Evolutionary conservation across 108 stramenopile genomes (phyloP), one percentile per base, ranked within the genome.

Genomic region (Skeletonema grethae): DNA sequence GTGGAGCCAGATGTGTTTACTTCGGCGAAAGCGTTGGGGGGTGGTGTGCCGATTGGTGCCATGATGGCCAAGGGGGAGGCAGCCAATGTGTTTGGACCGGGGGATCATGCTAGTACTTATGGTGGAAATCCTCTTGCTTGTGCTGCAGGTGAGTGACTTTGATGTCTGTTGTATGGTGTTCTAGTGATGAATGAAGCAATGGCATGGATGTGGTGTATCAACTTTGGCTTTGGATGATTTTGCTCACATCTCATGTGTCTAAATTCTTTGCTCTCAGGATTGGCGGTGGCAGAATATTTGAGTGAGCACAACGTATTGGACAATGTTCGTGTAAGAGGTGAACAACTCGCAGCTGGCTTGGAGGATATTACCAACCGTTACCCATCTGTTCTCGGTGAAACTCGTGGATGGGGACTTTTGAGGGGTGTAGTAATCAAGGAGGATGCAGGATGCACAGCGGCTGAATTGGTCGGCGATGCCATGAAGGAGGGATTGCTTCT

Each of bases 1-100:
- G 84, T 99, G n/a, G 84, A 86, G 59, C 98, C 98, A 0, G 97
- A 99, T 84, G 85, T 98, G 1, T 90, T 99, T 73, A 97, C 97
- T 31, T 89, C 90, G 30, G 98, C 98, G 28, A 99, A 99, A 85
- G 97, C 98, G 0, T 84, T 99, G 71, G 98, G 97, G 10, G 97
- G 96, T 11, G 98, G 98, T 41, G 96, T 99, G 11, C 98, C 98
- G 8, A 97, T 99, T 64, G 98, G 98, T 43, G 98, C 98, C 72
- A 97, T 99, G 96, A 86, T 99, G 85, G 91, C 93, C 30, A 73
- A 84, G 36, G 97, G 95, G 20, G 92, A 81, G 7, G 92, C 87
- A 1, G 91, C 88, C n/a, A 76, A 86, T 65, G 90, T 94, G 31
- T 96, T 98, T 74, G 90, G 91, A 61, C 97, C 97, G 12, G 98